Evolutionary conservation across 768 basidiomycete species (phyloP).

Genomic region (Dentipellis fragilis): DNA sequence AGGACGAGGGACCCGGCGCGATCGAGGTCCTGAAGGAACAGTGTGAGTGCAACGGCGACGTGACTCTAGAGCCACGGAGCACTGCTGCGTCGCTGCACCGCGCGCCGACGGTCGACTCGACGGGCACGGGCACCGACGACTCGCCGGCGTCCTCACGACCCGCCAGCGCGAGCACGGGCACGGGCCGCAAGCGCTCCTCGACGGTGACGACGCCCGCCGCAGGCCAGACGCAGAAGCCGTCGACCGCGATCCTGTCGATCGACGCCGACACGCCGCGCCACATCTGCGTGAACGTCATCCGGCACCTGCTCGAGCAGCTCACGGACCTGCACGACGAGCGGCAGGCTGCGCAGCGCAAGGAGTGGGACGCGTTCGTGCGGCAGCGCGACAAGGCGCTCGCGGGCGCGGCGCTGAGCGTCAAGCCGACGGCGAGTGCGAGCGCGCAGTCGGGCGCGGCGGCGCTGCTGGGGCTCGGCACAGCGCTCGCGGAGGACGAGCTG

Average conservation of each 20-base stretch:
- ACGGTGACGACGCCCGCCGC: conserved; percentile 20
- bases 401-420: conserved; percentile 7
- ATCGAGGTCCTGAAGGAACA: conserved; percentile 27
- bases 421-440: conserved; percentile 11
- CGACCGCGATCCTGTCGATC: conserved; percentile 47
- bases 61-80: not conserved
- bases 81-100: not conserved
- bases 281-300: conserved; percentile 66
- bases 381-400: conserved; percentile 43
- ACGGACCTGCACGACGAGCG: conserved; percentile 76
- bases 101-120: not conserved
- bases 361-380: conserved; percentile 86
- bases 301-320: conserved; percentile 62
- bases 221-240: not conserved
- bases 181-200: conserved; percentile 32
- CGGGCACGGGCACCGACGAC: not conserved
- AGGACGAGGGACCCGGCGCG: conserved; percentile 35
- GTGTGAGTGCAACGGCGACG: conserved; percentile 31
- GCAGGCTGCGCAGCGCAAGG: conserved; percentile 56
- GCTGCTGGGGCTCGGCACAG: conserved; percentile 55
- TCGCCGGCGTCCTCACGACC: conserved; percentile 3
- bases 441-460: conserved; percentile 43
- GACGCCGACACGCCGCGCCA: conserved; percentile 59
- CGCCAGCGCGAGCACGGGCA: not conserved
- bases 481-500: conserved; percentile 62